Evolutionary conservation across 108 stramenopile genomes (phyloP), one percentile per base, ranked within the genome.

Genomic region (Stephanodiscus triporus): DNA sequence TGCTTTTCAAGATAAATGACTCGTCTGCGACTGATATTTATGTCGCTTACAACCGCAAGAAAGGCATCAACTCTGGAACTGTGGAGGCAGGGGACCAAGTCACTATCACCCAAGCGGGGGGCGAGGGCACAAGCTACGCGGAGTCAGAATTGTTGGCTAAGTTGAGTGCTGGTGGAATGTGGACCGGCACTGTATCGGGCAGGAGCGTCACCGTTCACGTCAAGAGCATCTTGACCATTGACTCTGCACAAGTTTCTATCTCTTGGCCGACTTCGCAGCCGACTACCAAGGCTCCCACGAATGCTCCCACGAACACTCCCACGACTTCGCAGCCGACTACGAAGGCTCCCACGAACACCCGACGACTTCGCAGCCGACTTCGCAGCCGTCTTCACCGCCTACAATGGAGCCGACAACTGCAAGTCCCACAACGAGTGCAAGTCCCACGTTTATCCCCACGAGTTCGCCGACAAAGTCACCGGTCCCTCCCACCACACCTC

Each of bases 31-130:
- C 38, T 10, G 72, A 80, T 47, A 70, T 37, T 48, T 86, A 76
- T 47, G 47, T 85, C 20, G 70, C 68, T 36, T 88, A 64, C 76
- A 88, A 88, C 43, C 61, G 59, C 59, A 43, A 77, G 20, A 68
- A 14, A 9, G 86, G 86, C 20, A 66, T 84, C 64, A 85, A 87
- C 49, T 29, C 37, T 7, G 84, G 78, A 7, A 86, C 83, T 9
- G 14, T 36, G 17, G 83, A 85, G 27, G 80, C 45, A 37, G 57
- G 40, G 0, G 79, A 88, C 62, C 83, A 86, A 60, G 83, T 88
- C 24, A 76, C 40, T 23, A 37, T 78, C 20, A 56, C 37, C 10
- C 40, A 30, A 61, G 30, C 71, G 32, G 69, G 61, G 43, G 37
- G 22, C 13, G 75, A 76, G 30, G 80, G 80, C 29, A 68, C 62